Base-by-base conservation (phyloP, 1,139 yeast genomes). In the Suhomyces coccinellae region DNA sequence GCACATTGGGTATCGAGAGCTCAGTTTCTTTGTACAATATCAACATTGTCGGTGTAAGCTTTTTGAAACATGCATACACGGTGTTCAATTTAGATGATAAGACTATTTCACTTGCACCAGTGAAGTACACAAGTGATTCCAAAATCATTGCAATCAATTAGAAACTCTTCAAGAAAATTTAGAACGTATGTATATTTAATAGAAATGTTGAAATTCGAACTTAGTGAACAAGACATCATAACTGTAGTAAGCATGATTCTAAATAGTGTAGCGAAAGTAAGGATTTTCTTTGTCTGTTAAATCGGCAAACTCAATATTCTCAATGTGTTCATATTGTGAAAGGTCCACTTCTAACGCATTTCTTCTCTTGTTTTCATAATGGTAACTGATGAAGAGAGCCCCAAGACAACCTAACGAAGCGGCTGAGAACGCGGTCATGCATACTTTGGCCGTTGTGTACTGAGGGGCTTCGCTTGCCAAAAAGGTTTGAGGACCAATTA, bases 401-500 rank as follows among this genome's bases (percentile, higher is more conserved):
- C 42, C 58, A 24, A 56, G 54, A 24, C 47, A 54, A 28, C 52
- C 57, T 46, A 56, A 49, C 6, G 65, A 67, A 6, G 69, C 66
- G 35, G 67, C 56, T 36, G 69, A 68, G 24, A 77, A 67, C 7
- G 73, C 76, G 13, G 78, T 59, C 56, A 80, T 62, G 12, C 79
- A 68, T 32, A 72, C 60, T 47, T 72, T 69, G 3, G 82, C 86
- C 3, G 77, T 70, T 2, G 58, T 54, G 54, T 80, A 82, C 11
- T 52, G 51, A 15, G 89, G 89, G 1, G 80, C 80, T 54, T 82
- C 79, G 6, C 53, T 52, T 0, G 67, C 66, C 50, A 77, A 68
- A 58, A 84, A 85, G 37, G 85, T 75, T 59, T 83, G 89, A 3
- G 93, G 90, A 4, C 91, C 91, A 40, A 82, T 70, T 40, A 85